These are phyloP conservation scores for Diaporthe sp. DNA, from an alignment of 2,329 filamentous ascomycete genomes.

Conservation along the genomic window DNA sequence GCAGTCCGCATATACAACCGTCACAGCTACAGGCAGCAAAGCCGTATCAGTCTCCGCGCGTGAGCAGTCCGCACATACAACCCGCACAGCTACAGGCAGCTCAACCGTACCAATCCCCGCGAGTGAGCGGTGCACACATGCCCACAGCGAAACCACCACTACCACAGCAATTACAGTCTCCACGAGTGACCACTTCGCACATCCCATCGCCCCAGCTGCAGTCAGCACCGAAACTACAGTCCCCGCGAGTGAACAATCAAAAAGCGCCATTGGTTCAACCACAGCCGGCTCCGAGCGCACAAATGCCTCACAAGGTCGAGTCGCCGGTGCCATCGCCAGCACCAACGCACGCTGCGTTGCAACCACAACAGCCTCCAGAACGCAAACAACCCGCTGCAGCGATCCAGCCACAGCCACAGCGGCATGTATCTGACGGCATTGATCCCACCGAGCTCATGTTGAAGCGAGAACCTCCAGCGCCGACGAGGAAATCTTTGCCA, in stretches of 20 bases:
- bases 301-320: neutral
- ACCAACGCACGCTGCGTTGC: neutral
- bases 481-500: slow-evolving; percentile 43
- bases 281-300: neutral
- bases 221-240: neutral
- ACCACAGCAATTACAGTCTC: slow-evolving; percentile 1
- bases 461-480: slow-evolving; percentile 30
- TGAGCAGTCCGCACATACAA: slow-evolving; percentile 9
- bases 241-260: slow-evolving; percentile 1
- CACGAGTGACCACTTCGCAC: neutral
- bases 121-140: slow-evolving; percentile 8
- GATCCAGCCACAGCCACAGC: slow-evolving; percentile 6
- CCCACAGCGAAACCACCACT: neutral
- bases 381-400: slow-evolving; percentile 7
- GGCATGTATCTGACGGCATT: slow-evolving; percentile 33
- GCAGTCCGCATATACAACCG: slow-evolving; percentile 17
- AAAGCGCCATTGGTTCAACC: neutral
- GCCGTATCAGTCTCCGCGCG: neutral
- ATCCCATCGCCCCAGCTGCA: slow-evolving; percentile 6
- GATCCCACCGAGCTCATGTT: slow-evolving; percentile 42
- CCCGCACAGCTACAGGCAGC: slow-evolving; percentile 15
- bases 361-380: slow-evolving; percentile 29
- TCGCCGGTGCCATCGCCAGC: slow-evolving; percentile 4
- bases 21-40: slow-evolving; percentile 20
- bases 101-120: slow-evolving; percentile 7